These are phyloP conservation scores for Yamadazyma buinensis DNA, from an alignment of 1,139 yeast genomes.

Conservation along the genomic window DNA sequence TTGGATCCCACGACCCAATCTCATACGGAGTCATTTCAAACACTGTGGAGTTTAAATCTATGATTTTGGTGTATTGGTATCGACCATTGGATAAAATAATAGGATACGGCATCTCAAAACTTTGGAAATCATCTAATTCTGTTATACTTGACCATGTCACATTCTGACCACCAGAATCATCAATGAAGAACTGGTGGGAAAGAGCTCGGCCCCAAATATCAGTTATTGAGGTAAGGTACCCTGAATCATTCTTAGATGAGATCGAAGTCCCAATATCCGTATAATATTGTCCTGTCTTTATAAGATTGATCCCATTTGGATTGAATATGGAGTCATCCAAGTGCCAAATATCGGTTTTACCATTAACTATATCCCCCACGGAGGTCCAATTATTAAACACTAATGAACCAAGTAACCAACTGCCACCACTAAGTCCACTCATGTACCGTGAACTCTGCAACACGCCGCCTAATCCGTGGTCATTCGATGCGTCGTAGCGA, in stretches of 20 bases:
- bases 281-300: slow-evolving; percentile 33
- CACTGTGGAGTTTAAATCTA: slow-evolving; percentile 38
- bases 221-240: slow-evolving; percentile 36
- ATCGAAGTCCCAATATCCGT: slow-evolving; percentile 25
- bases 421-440: slow-evolving; percentile 43
- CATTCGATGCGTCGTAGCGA: slow-evolving; percentile 23
- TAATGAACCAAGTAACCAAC: slow-evolving; percentile 40
- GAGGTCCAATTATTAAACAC: slow-evolving; percentile 38
- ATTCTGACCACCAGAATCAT: slow-evolving; percentile 24
- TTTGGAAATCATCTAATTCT: slow-evolving; percentile 23
- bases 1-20: slow-evolving; percentile 46
- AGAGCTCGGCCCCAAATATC: slow-evolving; percentile 46
- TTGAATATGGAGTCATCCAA: slow-evolving; percentile 38
- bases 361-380: slow-evolving; percentile 28
- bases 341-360: slow-evolving; percentile 32
- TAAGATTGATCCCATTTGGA: slow-evolving; percentile 34
- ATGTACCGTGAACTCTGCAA: slow-evolving; percentile 37
- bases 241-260: slow-evolving; percentile 31
- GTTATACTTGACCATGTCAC: slow-evolving; percentile 38
- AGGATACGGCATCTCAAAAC: slow-evolving; percentile 41
- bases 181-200: slow-evolving; percentile 32
- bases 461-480: slow-evolving; percentile 36
- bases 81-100: slow-evolving; percentile 39
- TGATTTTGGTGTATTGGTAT: slow-evolving; percentile 29
- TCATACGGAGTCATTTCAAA: slow-evolving; percentile 42